These are phyloP conservation scores for Arthrobotrys musiformis DNA, from an alignment of 2,329 filamentous ascomycete species.

Conservation along the genomic window DNA sequence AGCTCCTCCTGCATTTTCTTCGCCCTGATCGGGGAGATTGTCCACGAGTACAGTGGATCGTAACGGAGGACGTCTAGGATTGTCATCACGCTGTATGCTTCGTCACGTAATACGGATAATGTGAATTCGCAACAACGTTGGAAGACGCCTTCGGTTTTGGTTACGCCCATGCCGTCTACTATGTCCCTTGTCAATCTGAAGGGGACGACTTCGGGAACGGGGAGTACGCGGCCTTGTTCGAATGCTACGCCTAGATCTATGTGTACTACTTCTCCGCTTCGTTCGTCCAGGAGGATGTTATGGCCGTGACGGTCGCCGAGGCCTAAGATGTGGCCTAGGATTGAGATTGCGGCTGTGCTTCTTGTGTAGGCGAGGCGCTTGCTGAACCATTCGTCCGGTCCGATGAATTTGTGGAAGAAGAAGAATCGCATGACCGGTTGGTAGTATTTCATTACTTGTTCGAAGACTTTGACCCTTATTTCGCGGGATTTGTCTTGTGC, in stretches of 20 bases:
- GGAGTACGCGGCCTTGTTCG: constrained; percentile 90
- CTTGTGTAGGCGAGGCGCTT: constrained; percentile 90
- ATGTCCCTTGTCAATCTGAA: constrained; percentile 95
- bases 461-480: constrained; percentile 77
- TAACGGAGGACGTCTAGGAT: constrained; percentile 97
- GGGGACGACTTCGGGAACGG: constrained; percentile 92
- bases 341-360: constrained; percentile 92
- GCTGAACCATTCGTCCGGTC: constrained; percentile 95
- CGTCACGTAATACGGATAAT: constrained; percentile 90
- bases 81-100: constrained; percentile 97
- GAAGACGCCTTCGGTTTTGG: constrained; percentile 94
- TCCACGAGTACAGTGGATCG: constrained; percentile 94
- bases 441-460: constrained; percentile 81
- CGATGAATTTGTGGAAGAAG: constrained; percentile 92
- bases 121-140: constrained; percentile 98
- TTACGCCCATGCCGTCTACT: constrained; percentile 96
- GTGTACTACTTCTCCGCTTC: constrained; percentile 92
- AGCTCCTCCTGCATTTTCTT: constrained; percentile 72
- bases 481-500: constrained; percentile 77
- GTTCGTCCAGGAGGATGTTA: constrained; percentile 91
- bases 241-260: constrained; percentile 98
- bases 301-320: constrained; percentile 95
- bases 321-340: constrained; percentile 90
- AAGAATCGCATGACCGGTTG: constrained; percentile 96
- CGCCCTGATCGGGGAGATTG: constrained; percentile 68